These are phyloP conservation scores for Babjeviella inositovora DNA, from an alignment of 805 yeast genomes.

Conservation along the genomic window DNA sequence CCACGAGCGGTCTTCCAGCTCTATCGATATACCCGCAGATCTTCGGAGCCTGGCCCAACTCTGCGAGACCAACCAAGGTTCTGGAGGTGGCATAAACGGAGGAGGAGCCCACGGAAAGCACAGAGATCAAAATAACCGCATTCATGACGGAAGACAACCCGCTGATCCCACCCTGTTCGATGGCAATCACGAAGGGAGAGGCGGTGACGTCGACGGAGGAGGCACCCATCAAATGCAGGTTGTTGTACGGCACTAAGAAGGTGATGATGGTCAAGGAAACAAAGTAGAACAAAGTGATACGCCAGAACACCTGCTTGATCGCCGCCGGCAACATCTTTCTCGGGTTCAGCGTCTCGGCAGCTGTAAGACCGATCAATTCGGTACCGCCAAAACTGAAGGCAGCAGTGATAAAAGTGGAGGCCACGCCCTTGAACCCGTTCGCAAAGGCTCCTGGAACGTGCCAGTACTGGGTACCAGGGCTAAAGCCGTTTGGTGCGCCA, in stretches of 20 bases:
- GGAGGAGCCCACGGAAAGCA: slow-evolving; percentile 30
- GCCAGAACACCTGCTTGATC: slow-evolving; percentile 40
- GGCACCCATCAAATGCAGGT: slow-evolving; percentile 13
- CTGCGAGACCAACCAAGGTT: slow-evolving; percentile 42
- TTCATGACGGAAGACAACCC: slow-evolving; percentile 22
- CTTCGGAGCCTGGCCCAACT: slow-evolving; percentile 54
- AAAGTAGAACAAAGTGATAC: slow-evolving; percentile 29
- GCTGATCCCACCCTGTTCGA: slow-evolving; percentile 15
- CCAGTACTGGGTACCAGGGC: slow-evolving; percentile 28
- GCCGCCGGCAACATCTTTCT: slow-evolving; percentile 31
- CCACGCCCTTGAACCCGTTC: slow-evolving; percentile 34
- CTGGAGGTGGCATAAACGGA: slow-evolving; percentile 43
- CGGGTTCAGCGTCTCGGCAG: slow-evolving; percentile 31
- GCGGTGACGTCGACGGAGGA: slow-evolving; percentile 22
- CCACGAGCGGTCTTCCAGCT: slow-evolving; percentile 31
- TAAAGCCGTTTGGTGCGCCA: slow-evolving; percentile 26
- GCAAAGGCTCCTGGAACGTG: slow-evolving; percentile 21
- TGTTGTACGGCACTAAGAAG: slow-evolving; percentile 26
- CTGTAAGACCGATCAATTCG: slow-evolving; percentile 33
- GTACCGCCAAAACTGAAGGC: slow-evolving; percentile 39
- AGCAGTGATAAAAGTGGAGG: slow-evolving; percentile 39
- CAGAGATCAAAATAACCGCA: slow-evolving; percentile 19
- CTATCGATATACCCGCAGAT: slow-evolving; percentile 26
- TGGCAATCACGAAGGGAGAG: slow-evolving; percentile 33
- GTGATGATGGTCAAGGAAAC: slow-evolving; percentile 26